Conservation (phyloP, 139 green algal species). For the Gonium pectorale region DNA sequence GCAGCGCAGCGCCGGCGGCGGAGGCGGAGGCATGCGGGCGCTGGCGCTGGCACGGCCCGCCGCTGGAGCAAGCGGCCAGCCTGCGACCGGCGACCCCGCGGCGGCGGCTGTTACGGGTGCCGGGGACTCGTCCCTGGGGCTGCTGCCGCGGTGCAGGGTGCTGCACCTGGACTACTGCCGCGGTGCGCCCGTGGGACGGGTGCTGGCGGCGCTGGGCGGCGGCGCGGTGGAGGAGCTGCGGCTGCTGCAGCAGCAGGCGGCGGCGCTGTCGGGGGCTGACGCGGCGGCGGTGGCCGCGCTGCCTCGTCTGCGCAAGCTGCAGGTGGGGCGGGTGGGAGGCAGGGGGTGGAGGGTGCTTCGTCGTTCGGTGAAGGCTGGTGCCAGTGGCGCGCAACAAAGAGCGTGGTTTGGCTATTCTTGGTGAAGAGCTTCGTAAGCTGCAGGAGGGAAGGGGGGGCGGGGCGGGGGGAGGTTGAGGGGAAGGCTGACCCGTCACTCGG, state of each 20-base stretch:
- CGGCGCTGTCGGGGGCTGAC: background rate
- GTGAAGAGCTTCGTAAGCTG: too few relatives aligned
- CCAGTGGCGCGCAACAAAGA: too few relatives aligned
- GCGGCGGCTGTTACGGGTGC: too few relatives aligned
- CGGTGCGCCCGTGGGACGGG: background rate
- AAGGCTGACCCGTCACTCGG: too few relatives aligned
- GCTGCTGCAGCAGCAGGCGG: background rate
- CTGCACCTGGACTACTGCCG: slow-evolving; percentile 22
- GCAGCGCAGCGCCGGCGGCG: background rate
- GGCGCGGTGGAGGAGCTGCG: background rate
- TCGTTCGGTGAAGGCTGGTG: too few relatives aligned
- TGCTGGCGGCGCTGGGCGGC: background rate
- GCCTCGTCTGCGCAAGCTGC: slow-evolving; percentile 10
- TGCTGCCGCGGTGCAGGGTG: background rate
- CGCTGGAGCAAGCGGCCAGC: background rate
- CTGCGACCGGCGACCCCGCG: background rate
- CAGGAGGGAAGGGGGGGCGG: too few relatives aligned
- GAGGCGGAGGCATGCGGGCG: too few relatives aligned
- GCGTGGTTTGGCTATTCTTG: too few relatives aligned
- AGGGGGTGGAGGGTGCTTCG: background rate
- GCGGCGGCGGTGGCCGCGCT: slow-evolving; percentile 28
- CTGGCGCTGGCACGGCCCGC: too few relatives aligned
- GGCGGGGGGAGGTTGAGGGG: too few relatives aligned
- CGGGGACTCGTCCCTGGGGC: too few relatives aligned
- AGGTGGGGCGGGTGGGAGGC: background rate